Base-by-base conservation (phyloP, 768 basidiomycete genomes). In the Suillus alpinus region DNA sequence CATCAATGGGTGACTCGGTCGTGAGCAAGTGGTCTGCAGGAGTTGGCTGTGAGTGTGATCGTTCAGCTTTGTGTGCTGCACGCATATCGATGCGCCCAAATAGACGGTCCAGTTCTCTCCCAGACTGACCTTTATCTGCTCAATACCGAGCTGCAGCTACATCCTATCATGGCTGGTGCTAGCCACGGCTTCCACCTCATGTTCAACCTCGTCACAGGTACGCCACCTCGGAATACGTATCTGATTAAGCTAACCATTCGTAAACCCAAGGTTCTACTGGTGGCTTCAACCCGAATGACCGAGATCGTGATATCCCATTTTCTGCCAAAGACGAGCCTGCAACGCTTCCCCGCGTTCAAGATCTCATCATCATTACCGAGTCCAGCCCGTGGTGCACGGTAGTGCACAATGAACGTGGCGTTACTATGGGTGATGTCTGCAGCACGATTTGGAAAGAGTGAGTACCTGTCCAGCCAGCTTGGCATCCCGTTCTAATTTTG, bases 91-190 rank as follows among this genome's bases (percentile, higher is more conserved):
- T 13, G 37, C 16, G 9, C 37, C 53, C 23, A 55, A 55, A 20
- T 26, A 55, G 53, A 55, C 14, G 91, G 90, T 0, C 92, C 92
- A 6, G 84, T 93, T 6, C 80, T 94, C 14, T 82, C 84, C 3
- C 89, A 89, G 68, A 92, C 90, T 0, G 92, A 94, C 68, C 80
- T 94, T 14, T 94, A 92, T 72, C 82, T 94, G 3, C 82, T 94
- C 59, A 80, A 83, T 47, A 81, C 84, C 5, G 83, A 86, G 16
- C 79, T 94, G 2, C 83, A 89, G 67, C 69, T 94, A 36, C 80
- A 94, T 66, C 92, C 92, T 4, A 86, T 92, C 69, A 81, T 94
- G 13, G 77, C 79, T 40, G 81, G 81, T 65, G 73, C 77, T 31
- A 69, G 76, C 62, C 62, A 57, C 7, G 68, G 67, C 13, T 88